Evolutionary conservation across 805 yeast genomes (phyloP).

Genomic region (Lipomyces chichibuensis): DNA sequence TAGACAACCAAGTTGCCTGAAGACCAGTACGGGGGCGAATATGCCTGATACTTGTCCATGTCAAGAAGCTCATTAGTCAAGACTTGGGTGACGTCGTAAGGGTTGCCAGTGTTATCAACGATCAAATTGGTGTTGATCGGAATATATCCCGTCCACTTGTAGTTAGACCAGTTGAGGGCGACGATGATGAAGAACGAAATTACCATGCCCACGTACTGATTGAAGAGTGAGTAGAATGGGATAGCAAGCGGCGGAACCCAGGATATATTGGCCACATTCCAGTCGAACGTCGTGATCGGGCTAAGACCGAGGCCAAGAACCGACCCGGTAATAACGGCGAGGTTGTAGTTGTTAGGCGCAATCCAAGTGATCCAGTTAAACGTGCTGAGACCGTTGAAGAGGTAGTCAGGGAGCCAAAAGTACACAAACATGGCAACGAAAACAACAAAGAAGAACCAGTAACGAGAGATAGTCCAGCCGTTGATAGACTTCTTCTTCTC

Average conservation of each 20-base stretch:
- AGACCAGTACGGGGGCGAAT: conserved; percentile 66
- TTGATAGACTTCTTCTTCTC: conserved; percentile 53
- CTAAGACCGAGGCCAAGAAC: conserved; percentile 64
- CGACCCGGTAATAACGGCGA: conserved; percentile 67
- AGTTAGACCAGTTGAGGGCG: conserved; percentile 56
- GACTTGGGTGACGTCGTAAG: conserved; percentile 56
- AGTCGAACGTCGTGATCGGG: conserved; percentile 67
- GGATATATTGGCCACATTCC: conserved; percentile 59
- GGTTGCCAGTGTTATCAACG: conserved; percentile 55
- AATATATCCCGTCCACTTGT: conserved; percentile 58
- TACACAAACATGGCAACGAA: conserved; percentile 52
- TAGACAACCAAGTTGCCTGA: conserved; percentile 59
- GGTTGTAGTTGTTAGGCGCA: conserved; percentile 56
- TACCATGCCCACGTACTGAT: conserved; percentile 48
- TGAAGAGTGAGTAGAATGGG: conserved; percentile 45
- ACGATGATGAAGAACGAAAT: conserved; percentile 57
- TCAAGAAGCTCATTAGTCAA: conserved; percentile 53
- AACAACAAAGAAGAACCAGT: conserved; percentile 52
- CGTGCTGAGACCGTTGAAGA: conserved; percentile 60
- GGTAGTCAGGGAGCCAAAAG: conserved; percentile 65
- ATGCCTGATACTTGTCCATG: conserved; percentile 53
- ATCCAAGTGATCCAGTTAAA: conserved; percentile 69
- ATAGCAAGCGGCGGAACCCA: conserved; percentile 46
- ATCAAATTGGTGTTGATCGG: conserved; percentile 54
- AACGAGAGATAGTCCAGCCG: conserved; percentile 63